A percentile compares a stretch with the other conserved stretches of the same genome.
Conservation (phyloP, 306 rosid genomes). For the Acacia acuminata region DNA sequence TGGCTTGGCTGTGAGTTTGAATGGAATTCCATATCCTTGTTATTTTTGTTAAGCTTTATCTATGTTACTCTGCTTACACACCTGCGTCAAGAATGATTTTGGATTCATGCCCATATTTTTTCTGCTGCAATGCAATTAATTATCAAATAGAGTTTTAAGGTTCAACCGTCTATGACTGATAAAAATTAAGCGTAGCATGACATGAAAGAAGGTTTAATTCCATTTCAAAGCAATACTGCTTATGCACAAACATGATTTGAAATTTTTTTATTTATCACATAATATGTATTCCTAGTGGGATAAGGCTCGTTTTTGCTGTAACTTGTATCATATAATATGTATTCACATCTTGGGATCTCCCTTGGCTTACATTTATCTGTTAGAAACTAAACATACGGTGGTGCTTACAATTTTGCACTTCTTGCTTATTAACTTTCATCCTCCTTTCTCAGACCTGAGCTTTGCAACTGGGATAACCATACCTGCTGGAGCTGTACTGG, state of each 20-base stretch:
- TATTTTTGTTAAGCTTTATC: neutral
- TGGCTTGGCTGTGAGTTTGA: too few species aligned
- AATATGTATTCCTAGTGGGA: neutral
- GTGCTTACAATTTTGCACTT: neutral
- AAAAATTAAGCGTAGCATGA: conserved; percentile 7
- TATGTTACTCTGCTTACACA: neutral
- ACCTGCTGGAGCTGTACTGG: conserved; percentile 72
- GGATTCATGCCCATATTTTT: neutral
- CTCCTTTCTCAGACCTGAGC: conserved; percentile 48
- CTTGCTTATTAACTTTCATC: conserved; percentile 29
- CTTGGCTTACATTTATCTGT: neutral
- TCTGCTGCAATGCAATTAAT: conserved; percentile 2
- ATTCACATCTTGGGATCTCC: conserved; percentile 5
- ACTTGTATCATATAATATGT: neutral
- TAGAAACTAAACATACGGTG: neutral
- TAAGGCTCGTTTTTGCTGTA: too few species aligned
- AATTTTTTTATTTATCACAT: neutral
- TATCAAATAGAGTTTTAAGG: neutral
- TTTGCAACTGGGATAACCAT: conserved; percentile 62
- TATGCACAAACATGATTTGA: neutral
- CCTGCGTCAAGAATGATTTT: neutral
- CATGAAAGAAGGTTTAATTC: conserved; percentile 9
- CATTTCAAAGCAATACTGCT: conserved; percentile 4
- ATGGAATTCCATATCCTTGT: too few species aligned
- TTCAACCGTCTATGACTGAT: neutral